Evolutionary conservation across 2,329 filamentous ascomycete genomes (phyloP).

Genomic region (Fusarium sp.): DNA sequence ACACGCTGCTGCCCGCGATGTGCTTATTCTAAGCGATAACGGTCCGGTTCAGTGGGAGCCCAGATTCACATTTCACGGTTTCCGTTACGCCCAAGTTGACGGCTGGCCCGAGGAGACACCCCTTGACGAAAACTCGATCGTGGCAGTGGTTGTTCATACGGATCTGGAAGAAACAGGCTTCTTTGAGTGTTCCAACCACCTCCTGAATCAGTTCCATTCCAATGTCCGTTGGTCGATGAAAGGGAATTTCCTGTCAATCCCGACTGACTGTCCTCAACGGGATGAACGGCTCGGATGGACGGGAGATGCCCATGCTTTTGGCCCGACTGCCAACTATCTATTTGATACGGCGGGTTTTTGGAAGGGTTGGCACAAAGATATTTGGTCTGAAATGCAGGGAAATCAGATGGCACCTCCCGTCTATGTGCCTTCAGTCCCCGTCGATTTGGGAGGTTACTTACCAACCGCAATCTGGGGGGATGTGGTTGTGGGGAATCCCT

Average conservation of each 20-base stretch:
- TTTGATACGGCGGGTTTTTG: conserved; percentile 64
- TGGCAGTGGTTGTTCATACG: conserved; percentile 57
- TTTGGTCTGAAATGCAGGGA: conserved; percentile 30
- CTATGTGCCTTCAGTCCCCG: neutral
- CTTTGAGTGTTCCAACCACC: conserved; percentile 63
- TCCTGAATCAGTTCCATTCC: conserved; percentile 65
- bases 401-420: conserved; percentile 16
- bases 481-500: conserved; percentile 19
- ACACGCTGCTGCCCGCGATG: conserved; percentile 55
- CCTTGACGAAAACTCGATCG: conserved; percentile 33
- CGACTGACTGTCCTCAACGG: conserved; percentile 49
- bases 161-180: conserved; percentile 63
- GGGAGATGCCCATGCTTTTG: conserved; percentile 62
- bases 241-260: conserved; percentile 67
- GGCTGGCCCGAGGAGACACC: conserved; percentile 50
- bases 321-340: conserved; percentile 63
- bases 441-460: neutral
- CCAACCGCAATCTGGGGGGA: conserved; percentile 30
- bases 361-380: conserved; percentile 32
- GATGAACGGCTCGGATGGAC: conserved; percentile 66
- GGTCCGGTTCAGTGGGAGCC: conserved; percentile 43
- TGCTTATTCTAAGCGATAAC: neutral
- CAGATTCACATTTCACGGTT: conserved; percentile 65
- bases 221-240: conserved; percentile 68
- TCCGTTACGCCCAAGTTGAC: conserved; percentile 61